Percentiles rank a stretch among this genome's conserved stretches.
phyloP scores from a whole-genome alignment of 805 yeast species.

The Huiozyma naganishii region DNA sequence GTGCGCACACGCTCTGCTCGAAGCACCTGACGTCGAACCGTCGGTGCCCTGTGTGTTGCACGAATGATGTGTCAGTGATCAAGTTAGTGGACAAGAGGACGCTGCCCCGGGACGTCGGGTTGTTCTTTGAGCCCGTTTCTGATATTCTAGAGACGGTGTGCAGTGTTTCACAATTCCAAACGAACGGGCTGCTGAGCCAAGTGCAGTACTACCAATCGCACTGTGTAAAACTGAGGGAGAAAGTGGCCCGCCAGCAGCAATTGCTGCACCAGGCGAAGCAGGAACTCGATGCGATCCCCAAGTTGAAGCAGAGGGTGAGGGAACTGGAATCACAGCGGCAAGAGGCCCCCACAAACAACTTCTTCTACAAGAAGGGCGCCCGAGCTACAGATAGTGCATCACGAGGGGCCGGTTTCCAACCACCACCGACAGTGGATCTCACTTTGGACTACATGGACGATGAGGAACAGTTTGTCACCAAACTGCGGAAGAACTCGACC shows the following conservation, averaged over 20 bases:
- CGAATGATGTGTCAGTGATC: conserved; percentile 14
- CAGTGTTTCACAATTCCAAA: conserved; percentile 23
- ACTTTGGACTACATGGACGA: conserved; percentile 14
- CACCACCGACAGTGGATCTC: conserved; percentile 21
- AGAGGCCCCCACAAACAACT: background rate
- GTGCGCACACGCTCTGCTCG: conserved; percentile 31
- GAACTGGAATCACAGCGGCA: conserved; percentile 1
- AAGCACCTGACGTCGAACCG: conserved; percentile 15
- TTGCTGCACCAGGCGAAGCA: conserved; percentile 18
- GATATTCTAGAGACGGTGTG: conserved; percentile 17
- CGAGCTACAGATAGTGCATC: background rate
- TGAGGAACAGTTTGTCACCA: conserved; percentile 12
- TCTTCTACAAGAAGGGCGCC: no score
- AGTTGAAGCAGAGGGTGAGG: conserved; percentile 9
- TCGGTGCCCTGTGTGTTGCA: conserved; percentile 15
- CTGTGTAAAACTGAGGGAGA: conserved; percentile 16
- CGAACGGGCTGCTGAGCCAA: conserved; percentile 15
- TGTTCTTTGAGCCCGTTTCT: conserved; percentile 21
- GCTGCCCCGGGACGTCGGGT: conserved; percentile 16
- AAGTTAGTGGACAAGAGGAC: conserved; percentile 10
- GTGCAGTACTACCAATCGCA: conserved; percentile 18
- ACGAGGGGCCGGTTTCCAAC: background rate
- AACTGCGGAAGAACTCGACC: conserved; percentile 11
- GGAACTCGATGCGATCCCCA: conserved; percentile 19
- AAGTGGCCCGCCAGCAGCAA: conserved; percentile 20